Evolutionary conservation across 257 asterid species (phyloP).

Genomic region (Verbena officinalis): DNA sequence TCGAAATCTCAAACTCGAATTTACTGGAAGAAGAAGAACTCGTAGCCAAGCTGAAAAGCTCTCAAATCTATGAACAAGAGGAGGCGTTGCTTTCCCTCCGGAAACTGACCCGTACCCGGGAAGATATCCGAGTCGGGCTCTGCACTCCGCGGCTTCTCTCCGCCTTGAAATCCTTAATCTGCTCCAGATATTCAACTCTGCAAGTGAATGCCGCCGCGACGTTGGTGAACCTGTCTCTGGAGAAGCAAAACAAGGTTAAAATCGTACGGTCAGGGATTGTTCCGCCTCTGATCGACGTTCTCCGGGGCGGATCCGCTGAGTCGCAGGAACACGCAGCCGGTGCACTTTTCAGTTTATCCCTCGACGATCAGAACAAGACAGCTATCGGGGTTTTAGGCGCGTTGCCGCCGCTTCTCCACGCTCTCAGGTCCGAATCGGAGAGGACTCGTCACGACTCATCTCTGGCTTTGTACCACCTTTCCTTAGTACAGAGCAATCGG

Average conservation of each 20-base stretch:
- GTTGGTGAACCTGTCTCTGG: constrained; percentile 66
- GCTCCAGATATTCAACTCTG: constrained; percentile 52
- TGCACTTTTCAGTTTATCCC: constrained; percentile 68
- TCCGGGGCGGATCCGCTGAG: constrained; percentile 53
- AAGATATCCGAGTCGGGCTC: constrained; percentile 49
- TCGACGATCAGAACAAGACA: constrained; percentile 70
- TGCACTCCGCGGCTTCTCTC: constrained; percentile 63
- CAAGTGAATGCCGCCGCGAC: constrained; percentile 69
- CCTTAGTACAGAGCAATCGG: constrained; percentile 67
- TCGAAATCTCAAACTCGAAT: constrained; percentile 35
- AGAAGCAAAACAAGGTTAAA: constrained; percentile 60
- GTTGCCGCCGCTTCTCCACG: constrained; percentile 63
- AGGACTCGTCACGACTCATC: constrained; percentile 69
- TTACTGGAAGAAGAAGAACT: constrained; percentile 53
- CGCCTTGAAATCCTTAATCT: constrained; percentile 41
- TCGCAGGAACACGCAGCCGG: constrained; percentile 80
- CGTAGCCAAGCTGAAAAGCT: constrained; percentile 44
- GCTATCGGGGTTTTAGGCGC: constrained; percentile 85
- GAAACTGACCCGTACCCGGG: constrained; percentile 63
- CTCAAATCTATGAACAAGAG: constrained; percentile 55
- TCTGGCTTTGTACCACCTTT: constrained; percentile 66
- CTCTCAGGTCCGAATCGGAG: constrained; percentile 67
- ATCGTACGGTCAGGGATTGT: constrained; percentile 77
- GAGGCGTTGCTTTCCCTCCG: constrained; percentile 57
- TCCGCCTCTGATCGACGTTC: constrained; percentile 57